Conservation (phyloP, 345 rosid species). For the Aquilaria malaccensis region DNA sequence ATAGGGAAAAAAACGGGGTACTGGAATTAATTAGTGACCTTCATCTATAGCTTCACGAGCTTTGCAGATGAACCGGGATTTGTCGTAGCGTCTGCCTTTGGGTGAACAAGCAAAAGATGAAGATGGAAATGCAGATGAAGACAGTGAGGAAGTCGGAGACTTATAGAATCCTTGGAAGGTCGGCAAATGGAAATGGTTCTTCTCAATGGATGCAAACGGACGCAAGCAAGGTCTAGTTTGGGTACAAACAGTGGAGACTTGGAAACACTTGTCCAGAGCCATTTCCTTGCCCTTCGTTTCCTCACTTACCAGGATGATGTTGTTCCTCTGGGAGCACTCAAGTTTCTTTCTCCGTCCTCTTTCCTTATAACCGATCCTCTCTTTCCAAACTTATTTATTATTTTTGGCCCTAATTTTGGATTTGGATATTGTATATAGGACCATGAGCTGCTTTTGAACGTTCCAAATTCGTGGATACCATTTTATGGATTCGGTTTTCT, state of each 20-base stretch:
- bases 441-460: constrained; percentile 28
- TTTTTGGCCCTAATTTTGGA: not conserved
- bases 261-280: constrained; percentile 47
- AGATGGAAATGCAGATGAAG: constrained; percentile 12
- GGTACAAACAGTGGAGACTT: constrained; percentile 24
- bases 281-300: constrained; percentile 11
- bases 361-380: too few relatives aligned
- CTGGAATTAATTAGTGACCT: constrained; percentile 24
- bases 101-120: constrained; percentile 15
- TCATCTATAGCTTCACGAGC: constrained; percentile 50
- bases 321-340: constrained; percentile 1
- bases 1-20: not conserved
- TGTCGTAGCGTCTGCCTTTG: constrained; percentile 15
- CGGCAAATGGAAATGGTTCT: constrained; percentile 20
- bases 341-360: too few relatives aligned
- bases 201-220: constrained; percentile 26
- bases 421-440: constrained; percentile 16
- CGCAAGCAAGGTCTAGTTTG: constrained; percentile 22
- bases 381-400: too few relatives aligned
- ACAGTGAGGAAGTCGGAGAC: constrained; percentile 13
- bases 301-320: not conserved
- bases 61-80: constrained; percentile 39
- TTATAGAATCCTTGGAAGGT: constrained; percentile 19
- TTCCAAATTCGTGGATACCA: constrained; percentile 31
- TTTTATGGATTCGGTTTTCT: not conserved